Percentiles rank a stretch among this genome's conserved stretches.
phyloP scores from a whole-genome alignment of 805 yeast species.

The Barnettozyma populi region DNA sequence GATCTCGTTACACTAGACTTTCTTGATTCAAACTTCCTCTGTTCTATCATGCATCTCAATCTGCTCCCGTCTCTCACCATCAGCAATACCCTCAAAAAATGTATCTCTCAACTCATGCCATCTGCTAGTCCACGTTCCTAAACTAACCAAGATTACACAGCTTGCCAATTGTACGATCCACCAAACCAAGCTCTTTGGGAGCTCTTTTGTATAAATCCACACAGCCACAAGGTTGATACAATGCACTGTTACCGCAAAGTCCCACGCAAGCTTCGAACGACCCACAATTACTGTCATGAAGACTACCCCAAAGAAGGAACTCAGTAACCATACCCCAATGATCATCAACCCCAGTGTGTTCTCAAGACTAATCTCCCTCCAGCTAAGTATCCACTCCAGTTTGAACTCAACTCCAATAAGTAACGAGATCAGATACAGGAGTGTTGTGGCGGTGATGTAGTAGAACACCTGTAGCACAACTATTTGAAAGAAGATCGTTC shows the following conservation, averaged over 20 bases:
- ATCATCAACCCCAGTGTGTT: slow-evolving; percentile 79
- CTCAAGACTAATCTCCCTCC: slow-evolving; percentile 67
- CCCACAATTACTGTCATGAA: slow-evolving; percentile 87
- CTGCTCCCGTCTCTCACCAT: slow-evolving; percentile 35
- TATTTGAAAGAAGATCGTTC: slow-evolving; percentile 63
- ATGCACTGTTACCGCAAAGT: slow-evolving; percentile 92
- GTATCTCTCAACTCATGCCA: slow-evolving; percentile 90
- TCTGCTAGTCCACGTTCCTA: slow-evolving; percentile 86
- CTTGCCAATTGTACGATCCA: slow-evolving; percentile 74
- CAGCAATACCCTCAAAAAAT: slow-evolving; percentile 79
- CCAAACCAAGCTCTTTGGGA: slow-evolving; percentile 77
- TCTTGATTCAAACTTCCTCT: background rate
- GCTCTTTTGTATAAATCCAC: slow-evolving; percentile 54
- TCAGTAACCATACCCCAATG: slow-evolving; percentile 73
- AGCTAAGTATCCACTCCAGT: slow-evolving; percentile 70
- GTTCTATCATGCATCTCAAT: slow-evolving; percentile 23
- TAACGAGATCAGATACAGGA: slow-evolving; percentile 60
- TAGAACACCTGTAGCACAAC: slow-evolving; percentile 72
- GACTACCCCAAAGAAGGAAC: slow-evolving; percentile 74
- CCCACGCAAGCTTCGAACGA: slow-evolving; percentile 91
- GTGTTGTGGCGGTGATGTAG: slow-evolving; percentile 62
- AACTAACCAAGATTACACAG: slow-evolving; percentile 59
- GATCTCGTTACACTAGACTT: background rate
- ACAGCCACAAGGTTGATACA: slow-evolving; percentile 68
- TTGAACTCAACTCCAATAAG: slow-evolving; percentile 68